phyloP scores from a whole-genome alignment of 495 filamentous ascomycete genomes.

The Neurospora sp. region DNA sequence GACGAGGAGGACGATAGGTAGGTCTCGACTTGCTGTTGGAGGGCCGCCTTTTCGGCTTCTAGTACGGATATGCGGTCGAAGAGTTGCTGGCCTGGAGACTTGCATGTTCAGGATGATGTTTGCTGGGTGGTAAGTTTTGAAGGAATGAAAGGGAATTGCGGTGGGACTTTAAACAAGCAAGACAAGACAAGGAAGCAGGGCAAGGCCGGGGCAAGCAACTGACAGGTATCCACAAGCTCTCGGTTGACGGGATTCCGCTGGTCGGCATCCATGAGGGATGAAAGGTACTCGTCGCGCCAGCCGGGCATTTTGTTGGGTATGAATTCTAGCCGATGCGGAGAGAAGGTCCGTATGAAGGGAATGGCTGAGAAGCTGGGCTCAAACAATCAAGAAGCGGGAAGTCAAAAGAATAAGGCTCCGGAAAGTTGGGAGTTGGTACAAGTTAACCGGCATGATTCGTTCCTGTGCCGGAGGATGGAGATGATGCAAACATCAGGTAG shows the following conservation, averaged over 20 bases:
- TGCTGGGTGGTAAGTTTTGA: slow-evolving; percentile 8
- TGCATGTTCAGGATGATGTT: neutral
- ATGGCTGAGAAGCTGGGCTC: neutral
- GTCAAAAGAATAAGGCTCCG: neutral
- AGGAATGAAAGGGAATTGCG: slow-evolving; percentile 7
- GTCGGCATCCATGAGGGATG: slow-evolving; percentile 31
- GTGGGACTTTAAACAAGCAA: neutral
- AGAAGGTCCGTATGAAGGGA: neutral
- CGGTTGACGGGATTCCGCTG: slow-evolving; percentile 32
- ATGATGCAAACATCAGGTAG: neutral
- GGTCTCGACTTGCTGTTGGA: slow-evolving; percentile 12
- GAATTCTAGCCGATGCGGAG: neutral
- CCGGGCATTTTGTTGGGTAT: slow-evolving; percentile 24
- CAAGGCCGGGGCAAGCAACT: slow-evolving; percentile 10
- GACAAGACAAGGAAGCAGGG: neutral
- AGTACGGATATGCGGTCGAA: slow-evolving; percentile 54
- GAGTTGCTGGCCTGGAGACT: slow-evolving; percentile 51
- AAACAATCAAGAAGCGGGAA: neutral
- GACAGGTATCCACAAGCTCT: slow-evolving; percentile 36
- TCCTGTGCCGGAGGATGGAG: neutral
- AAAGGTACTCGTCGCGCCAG: slow-evolving; percentile 38
- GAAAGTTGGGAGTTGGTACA: neutral
- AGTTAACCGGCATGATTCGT: neutral
- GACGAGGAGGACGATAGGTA: slow-evolving; percentile 6
- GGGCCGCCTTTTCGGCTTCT: slow-evolving; percentile 39